These are phyloP conservation scores for Tilletia indica DNA, from an alignment of 1,284 basidiomycete genomes.

Conservation along the genomic window DNA sequence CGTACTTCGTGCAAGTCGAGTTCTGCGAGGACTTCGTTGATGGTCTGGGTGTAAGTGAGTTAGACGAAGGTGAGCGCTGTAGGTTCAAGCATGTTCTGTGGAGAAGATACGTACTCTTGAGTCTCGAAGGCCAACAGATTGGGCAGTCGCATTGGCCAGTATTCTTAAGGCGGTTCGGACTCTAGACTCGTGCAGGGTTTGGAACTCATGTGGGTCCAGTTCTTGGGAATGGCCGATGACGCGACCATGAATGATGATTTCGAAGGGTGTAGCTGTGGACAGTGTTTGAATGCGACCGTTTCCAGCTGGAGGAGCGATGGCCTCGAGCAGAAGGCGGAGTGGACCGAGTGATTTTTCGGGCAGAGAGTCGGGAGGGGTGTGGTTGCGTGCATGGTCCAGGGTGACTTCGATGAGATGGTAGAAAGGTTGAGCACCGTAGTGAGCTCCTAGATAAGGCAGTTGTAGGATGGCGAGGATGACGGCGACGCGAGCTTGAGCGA, in stretches of 20 bases:
- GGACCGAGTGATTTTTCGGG: not conserved
- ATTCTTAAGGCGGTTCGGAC: not conserved
- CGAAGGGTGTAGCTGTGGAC: not conserved
- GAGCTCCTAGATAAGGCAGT: not conserved
- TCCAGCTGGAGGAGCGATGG: not conserved
- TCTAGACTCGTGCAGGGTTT: slow-evolving; percentile 2
- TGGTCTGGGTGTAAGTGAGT: not conserved
- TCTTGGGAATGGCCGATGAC: not conserved
- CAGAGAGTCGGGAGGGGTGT: not conserved
- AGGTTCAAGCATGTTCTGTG: no score
- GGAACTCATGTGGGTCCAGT: not conserved
- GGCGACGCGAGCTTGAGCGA: not conserved
- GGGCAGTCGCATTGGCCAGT: not conserved
- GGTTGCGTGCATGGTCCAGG: not conserved
- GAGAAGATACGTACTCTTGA: not conserved
- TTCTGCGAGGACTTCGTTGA: slow-evolving; percentile 3
- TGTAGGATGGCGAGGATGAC: not conserved
- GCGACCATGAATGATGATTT: slow-evolving; percentile 1
- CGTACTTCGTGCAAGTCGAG: not conserved
- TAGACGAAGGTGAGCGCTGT: no score
- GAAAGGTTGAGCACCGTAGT: not conserved
- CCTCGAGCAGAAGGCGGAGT: not conserved
- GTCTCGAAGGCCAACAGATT: not conserved
- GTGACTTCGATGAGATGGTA: not conserved
- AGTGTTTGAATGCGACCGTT: not conserved